phyloP scores from a whole-genome alignment of 192 early-diverging fungal genomes.

The Mortierella hygrophila region DNA sequence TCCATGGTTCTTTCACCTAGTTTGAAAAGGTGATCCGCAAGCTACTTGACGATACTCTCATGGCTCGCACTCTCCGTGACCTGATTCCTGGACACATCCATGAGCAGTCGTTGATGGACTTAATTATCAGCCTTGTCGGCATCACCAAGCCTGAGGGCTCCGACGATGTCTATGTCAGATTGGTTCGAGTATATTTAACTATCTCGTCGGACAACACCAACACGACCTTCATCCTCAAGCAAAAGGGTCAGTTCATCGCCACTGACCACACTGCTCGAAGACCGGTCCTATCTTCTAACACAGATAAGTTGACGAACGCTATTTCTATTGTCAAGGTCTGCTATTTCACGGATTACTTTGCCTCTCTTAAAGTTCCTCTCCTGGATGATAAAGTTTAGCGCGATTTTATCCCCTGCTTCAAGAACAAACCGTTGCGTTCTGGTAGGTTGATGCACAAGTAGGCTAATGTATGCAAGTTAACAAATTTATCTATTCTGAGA shows the following conservation, averaged over 20 bases:
- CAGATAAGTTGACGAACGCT: neutral
- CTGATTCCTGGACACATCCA: neutral
- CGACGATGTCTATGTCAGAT: neutral
- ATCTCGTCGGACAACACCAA: neutral
- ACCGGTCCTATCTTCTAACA: neutral
- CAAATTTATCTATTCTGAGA: no score
- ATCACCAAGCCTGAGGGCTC: neutral
- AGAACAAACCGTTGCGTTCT: no score
- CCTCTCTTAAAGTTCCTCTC: neutral
- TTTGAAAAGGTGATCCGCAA: neutral
- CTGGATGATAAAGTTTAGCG: no score
- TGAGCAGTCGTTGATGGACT: neutral
- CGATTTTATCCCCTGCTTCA: no score
- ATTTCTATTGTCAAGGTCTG: neutral
- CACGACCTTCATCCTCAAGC: neutral
- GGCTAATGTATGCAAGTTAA: no score
- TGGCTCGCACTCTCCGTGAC: conserved; percentile 3
- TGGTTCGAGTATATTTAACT: neutral
- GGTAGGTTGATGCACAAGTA: no score
- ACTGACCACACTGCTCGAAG: neutral
- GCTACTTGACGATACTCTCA: neutral
- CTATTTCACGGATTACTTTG: neutral
- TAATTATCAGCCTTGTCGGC: neutral
- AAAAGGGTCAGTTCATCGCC: neutral
- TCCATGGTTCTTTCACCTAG: neutral